Conservation (phyloP, 1,284 basidiomycete species). For the Irpex sp. region DNA sequence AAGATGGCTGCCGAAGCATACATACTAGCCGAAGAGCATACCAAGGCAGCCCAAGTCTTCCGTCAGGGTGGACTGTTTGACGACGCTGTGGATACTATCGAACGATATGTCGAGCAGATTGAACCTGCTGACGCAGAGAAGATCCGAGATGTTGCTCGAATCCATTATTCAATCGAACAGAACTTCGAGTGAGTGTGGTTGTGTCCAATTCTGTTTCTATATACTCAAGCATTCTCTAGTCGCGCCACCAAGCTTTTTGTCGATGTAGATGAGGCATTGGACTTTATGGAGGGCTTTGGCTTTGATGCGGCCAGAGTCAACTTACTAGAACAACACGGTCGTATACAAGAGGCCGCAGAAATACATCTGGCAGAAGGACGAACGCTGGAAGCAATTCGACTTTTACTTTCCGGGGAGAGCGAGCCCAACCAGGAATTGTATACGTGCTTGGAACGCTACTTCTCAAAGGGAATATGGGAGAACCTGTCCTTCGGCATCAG, state of each 20-base stretch:
- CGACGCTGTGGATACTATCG: slow-evolving; percentile 47
- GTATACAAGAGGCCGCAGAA: slow-evolving; percentile 50
- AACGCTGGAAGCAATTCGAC: slow-evolving; percentile 41
- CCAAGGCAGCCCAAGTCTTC: slow-evolving; percentile 42
- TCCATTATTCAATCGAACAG: slow-evolving; percentile 48
- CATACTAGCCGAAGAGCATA: slow-evolving; percentile 39
- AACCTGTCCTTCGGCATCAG: slow-evolving; percentile 23
- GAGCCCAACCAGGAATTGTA: neutral
- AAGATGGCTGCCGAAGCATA: slow-evolving; percentile 45
- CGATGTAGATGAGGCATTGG: slow-evolving; percentile 47
- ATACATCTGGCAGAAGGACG: slow-evolving; percentile 51
- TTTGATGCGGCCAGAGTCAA: slow-evolving; percentile 49
- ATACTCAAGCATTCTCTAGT: slow-evolving; percentile 27
- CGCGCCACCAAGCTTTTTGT: slow-evolving; percentile 47
- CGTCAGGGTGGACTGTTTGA: slow-evolving; percentile 49
- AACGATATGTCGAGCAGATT: slow-evolving; percentile 30
- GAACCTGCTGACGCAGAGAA: slow-evolving; percentile 11
- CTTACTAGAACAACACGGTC: slow-evolving; percentile 43
- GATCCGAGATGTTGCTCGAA: slow-evolving; percentile 39
- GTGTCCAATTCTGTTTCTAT: neutral
- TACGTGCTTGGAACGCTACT: slow-evolving; percentile 15
- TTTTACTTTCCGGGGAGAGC: slow-evolving; percentile 34
- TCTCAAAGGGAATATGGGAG: slow-evolving; percentile 27
- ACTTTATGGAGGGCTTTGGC: slow-evolving; percentile 55
- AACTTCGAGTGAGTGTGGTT: slow-evolving; percentile 38